Evolutionary conservation across 73 alveolate genomes (phyloP).

Genomic region (Paramecium primaurelia): DNA sequence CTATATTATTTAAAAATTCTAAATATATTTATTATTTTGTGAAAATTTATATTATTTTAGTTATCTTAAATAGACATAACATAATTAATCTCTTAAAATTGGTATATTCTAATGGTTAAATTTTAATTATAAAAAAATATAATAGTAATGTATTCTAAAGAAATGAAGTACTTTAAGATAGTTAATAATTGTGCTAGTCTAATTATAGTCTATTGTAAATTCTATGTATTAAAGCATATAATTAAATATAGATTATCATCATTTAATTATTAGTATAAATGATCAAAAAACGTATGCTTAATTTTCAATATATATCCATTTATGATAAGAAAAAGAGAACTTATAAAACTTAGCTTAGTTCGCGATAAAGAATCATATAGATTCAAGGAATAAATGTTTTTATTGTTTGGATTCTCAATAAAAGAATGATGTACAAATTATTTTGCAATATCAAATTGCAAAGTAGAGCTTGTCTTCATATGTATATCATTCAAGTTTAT

Average conservation of each 20-base stretch:
- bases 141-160: neutral
- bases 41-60: too few species aligned
- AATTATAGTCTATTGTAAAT: neutral
- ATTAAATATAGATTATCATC: neutral
- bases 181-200: neutral
- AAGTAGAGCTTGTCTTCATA: neutral
- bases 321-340: neutral
- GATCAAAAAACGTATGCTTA: neutral
- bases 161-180: neutral
- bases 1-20: neutral
- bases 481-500: neutral
- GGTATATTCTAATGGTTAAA: neutral
- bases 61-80: neutral
- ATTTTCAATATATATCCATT: neutral
- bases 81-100: neutral
- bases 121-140: neutral
- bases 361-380: neutral
- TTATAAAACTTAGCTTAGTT: neutral
- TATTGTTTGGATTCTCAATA: neutral
- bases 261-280: neutral
- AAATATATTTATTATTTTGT: too few species aligned
- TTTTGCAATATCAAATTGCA: neutral
- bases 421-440: neutral
- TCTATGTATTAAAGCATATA: neutral
- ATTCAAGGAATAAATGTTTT: neutral